Base-by-base conservation (phyloP, 1,284 basidiomycete genomes). In the Irpex lacteus region DNA sequence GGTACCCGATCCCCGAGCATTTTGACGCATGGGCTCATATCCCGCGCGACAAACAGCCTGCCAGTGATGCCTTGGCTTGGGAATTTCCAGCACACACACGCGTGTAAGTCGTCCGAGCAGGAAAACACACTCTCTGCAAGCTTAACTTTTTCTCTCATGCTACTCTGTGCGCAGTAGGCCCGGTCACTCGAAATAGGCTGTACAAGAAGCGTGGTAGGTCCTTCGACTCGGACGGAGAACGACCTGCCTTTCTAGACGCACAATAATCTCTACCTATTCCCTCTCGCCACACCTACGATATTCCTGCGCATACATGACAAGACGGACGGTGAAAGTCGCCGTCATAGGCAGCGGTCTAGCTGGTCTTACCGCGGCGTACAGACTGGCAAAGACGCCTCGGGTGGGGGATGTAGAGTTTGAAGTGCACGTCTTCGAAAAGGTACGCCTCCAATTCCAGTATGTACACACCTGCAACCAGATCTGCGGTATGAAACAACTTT, bases 361-460 rank as follows among this genome's bases (percentile, higher is more conserved):
- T 15, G 90, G 90, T 1, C 78, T 92, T 19, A 87, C 88, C 0
- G 81, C 88, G 13, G 87, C 87, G 1, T 84, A 91, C 72, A 73
- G 89, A 13, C 75, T 92, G 8, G 76, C 78, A 15, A 73, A 74
- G 83, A 89, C 65, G 37, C 66, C 70, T n/a, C 63, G 67, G 37
- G 67, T 73, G 2, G 68, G 71, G 15, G 77, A 78, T 60, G 76
- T 84, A 6, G 70, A 81, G 3, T 83, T 87, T 53, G 85, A 92
- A 62, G 86, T 92, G 1, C 89, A 89, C 75, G 65, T 92, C 2
- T 87, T 92, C 60, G 90, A 92, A 73, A 90, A 89, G 80, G 90
- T 88, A 66, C 50, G 77, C 72, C 5, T 11, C 19, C 44, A 13
- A 18, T 15, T 53, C 62, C 58, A n/a, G 57, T 54, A 11, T 11